Base-by-base conservation (phyloP, 1,284 basidiomycete species). In the Sporisorium sorghi region DNA sequence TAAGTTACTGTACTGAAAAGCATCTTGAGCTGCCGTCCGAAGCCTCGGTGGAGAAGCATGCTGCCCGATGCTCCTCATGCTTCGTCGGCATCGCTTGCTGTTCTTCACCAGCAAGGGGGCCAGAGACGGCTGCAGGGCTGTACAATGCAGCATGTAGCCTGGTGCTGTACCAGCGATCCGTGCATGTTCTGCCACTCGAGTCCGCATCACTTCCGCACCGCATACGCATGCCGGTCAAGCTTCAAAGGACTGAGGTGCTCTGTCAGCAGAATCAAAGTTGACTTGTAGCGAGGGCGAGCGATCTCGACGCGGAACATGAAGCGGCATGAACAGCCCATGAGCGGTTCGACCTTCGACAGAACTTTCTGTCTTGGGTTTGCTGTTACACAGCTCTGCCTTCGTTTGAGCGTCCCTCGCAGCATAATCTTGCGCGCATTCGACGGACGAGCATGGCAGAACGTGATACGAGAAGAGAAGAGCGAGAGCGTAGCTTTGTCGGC, bases 291-390 rank as follows among this genome's bases (percentile, higher is more conserved):
- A 15, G 26, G 14, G 26, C 17, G n/a, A 30, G 52, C 48, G 39
- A 40, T 59, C 23, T 39, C 21, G 43, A 46, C 14, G 37, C 42
- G 26, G 33, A n/a, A 33, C 26, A 35, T 23, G 32, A 26, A 21
- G 35, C 43, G 37, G 58, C 58, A 42, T 46, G 23, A 35, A 19
- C 33, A 30, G 49, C 15, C 50, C 21, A 37, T 12, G 44, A 40
- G 23, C 33, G 48, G 33, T 5, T 49, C 35, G 39, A 40, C 23
- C 30, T 43, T 58, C 39, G 43, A 53, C 44, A 44, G 62, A 64
- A 64, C 55, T 26, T 64, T 64, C 61, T 46, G 55, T 39, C 46
- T 58, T 40, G 21, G 14, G 12, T 30, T 40, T 24, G 37, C 39
- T 21, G 26, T 23, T 5, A 32, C 9, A 11, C 7, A n/a, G 26